Evolutionary conservation across 73 alveolate genomes (phyloP).

Genomic region (Tetrahymena malaccensis): DNA sequence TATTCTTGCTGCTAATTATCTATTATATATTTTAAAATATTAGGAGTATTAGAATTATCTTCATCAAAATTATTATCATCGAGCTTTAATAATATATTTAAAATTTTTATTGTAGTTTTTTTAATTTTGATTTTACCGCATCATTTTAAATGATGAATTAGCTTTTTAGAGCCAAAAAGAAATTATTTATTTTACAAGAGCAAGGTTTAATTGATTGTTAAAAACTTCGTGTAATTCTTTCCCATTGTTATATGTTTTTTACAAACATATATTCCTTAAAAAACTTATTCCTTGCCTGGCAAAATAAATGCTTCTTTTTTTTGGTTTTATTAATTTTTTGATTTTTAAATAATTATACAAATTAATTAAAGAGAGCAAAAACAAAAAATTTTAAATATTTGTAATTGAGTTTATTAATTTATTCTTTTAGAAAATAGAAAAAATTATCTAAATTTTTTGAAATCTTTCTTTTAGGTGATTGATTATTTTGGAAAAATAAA

Average conservation of each 20-base stretch:
- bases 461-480: not conserved
- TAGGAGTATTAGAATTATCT: not conserved
- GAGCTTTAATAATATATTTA: not conserved
- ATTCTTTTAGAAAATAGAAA: not conserved
- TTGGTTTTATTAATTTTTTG: not conserved
- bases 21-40: no score
- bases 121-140: not conserved
- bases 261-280: not conserved
- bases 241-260: not conserved
- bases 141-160: not conserved
- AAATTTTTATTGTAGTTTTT: no score
- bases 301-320: not conserved
- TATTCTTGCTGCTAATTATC: not conserved
- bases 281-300: not conserved
- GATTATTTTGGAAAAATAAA: not conserved
- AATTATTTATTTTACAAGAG: not conserved
- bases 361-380: not conserved
- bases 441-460: no score
- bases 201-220: not conserved
- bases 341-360: not conserved
- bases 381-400: not conserved
- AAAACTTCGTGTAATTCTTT: not conserved
- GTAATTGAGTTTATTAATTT: no score
- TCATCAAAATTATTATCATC: not conserved
- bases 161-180: not conserved